Evolutionary conservation across 371 early-diverging fungal species (phyloP), one percentile per base, ranked within the genome.

Genomic region (Apophysomyces trapeziformis): DNA sequence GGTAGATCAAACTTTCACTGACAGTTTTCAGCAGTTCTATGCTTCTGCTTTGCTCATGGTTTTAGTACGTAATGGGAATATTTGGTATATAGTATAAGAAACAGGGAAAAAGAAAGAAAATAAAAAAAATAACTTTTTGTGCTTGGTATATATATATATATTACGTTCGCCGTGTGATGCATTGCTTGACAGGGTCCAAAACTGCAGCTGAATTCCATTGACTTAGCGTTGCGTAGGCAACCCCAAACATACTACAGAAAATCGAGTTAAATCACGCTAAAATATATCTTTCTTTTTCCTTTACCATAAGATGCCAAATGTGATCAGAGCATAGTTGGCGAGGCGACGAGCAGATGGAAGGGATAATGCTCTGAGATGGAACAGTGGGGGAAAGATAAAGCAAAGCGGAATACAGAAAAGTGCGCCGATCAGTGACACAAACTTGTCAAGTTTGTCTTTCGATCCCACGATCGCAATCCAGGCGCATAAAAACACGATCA

Each of bases 301-400:
- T 72, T 76, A 80, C 80, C 91, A 89, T 26, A 91, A 38, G n/a
- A 83, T 43, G 43, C 95, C 95, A 86, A 94, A 92, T 14, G 73
- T 58, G 58, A 89, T 85, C 38, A 95, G 61, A 12, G 76, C 67
- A 38, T 82, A 64, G 67, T 94, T 90, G 26, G 76, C 80, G 1
- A 63, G 39, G 1, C 70, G 68, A 43, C 79, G 73, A 38, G 80
- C 77, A 14, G 66, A 50, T 21, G 78, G 78, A 13, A 78, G 57
- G 6, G 90, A 78, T 35, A 85, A 68, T 1, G 86, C 89, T 69
- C 84, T 89, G 70, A 80, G 78, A 77, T 94, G 94, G 83, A 94
- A 93, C 44, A 94, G 68, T 4, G 93, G 86, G 6, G 94, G 95
- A 75, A 93, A 95, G 16, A 95, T 84, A 66, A 94, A 94, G 44